A percentile compares a stretch with the other conserved stretches of the same genome.
Evolutionary conservation across 257 asterid species (phyloP).

Genomic region (Penstemon davidsonii): DNA sequence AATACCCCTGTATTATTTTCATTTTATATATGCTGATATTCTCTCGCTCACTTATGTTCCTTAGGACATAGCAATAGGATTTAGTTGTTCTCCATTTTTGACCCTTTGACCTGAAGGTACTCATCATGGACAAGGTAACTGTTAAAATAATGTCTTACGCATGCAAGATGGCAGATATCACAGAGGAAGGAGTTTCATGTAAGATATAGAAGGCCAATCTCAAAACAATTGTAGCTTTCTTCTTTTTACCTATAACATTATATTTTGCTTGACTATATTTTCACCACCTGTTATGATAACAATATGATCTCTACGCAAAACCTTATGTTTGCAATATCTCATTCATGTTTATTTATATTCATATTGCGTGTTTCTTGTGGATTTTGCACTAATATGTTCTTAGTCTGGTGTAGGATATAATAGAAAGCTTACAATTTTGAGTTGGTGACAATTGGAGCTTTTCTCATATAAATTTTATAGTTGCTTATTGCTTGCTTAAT

Average conservation of each 20-base stretch:
- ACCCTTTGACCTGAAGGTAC: constrained; percentile 64
- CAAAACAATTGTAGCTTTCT: constrained; percentile 35
- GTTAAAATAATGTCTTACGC: constrained; percentile 88
- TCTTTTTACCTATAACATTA: constrained; percentile 14
- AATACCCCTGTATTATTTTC: background rate
- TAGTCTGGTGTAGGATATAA: background rate
- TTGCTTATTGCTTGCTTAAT: background rate
- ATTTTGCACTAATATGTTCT: constrained; percentile 18
- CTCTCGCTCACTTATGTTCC: constrained; percentile 1
- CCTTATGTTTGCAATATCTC: background rate
- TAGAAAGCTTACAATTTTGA: constrained; percentile 1
- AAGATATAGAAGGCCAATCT: constrained; percentile 73
- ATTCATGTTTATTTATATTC: constrained; percentile 15
- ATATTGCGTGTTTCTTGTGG: constrained; percentile 17
- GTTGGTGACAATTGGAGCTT: constrained; percentile 13
- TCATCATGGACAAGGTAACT: constrained; percentile 96
- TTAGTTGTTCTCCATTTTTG: constrained; percentile 29
- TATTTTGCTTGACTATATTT: constrained; percentile 23
- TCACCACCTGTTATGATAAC: constrained; percentile 12
- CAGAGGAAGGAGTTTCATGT: constrained; percentile 99
- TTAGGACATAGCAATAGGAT: background rate
- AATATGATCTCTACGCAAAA: constrained; percentile 8
- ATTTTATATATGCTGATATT: constrained; percentile 25
- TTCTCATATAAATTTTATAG: background rate
- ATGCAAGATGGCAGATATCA: constrained; percentile 98